A percentile compares a stretch with the other conserved stretches of the same genome.
phyloP scores from a whole-genome alignment of 2,329 filamentous ascomycete species.

The Biscogniauxia sp. region DNA sequence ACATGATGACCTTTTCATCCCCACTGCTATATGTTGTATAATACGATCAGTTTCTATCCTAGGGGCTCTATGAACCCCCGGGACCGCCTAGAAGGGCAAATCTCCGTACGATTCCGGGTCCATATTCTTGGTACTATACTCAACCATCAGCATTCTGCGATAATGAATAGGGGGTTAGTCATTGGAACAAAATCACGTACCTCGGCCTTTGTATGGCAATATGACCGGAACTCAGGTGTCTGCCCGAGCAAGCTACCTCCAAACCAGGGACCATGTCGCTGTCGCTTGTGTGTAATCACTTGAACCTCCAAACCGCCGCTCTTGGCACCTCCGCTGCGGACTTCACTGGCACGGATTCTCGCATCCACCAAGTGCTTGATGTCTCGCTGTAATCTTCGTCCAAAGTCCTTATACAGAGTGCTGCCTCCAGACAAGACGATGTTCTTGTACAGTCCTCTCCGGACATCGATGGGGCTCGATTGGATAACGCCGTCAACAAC shows the following conservation, averaged over 20 bases:
- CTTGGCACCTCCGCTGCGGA: conserved; percentile 84
- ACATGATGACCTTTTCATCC: conserved; percentile 17
- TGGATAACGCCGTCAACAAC: conserved; percentile 98
- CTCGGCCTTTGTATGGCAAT: conserved; percentile 91
- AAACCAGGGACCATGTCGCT: conserved; percentile 97
- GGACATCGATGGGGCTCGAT: conserved; percentile 94
- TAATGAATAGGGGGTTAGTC: conserved; percentile 1
- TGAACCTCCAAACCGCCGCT: conserved; percentile 94
- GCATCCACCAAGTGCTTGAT: conserved; percentile 95
- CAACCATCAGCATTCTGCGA: conserved; percentile 2
- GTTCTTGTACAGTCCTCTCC: conserved; percentile 97
- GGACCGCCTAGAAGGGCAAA: conserved; percentile 93
- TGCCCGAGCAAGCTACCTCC: conserved; percentile 94
- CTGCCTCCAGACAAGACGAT: conserved; percentile 97
- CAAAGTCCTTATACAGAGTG: conserved; percentile 98
- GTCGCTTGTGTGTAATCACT: conserved; percentile 95
- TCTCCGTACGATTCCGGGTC: conserved; percentile 89
- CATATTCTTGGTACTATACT: conserved; percentile 84
- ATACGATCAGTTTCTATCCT: conserved; percentile 8
- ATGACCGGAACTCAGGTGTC: conserved; percentile 96
- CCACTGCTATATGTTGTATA: conserved; percentile 17
- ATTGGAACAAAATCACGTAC: conserved; percentile 36
- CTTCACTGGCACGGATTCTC: conserved; percentile 88
- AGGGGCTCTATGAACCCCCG: conserved; percentile 62
- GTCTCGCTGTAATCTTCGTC: conserved; percentile 89